These are phyloP conservation scores for Artemisia argyi DNA, from an alignment of 129 eudicot species.

Conservation along the genomic window DNA sequence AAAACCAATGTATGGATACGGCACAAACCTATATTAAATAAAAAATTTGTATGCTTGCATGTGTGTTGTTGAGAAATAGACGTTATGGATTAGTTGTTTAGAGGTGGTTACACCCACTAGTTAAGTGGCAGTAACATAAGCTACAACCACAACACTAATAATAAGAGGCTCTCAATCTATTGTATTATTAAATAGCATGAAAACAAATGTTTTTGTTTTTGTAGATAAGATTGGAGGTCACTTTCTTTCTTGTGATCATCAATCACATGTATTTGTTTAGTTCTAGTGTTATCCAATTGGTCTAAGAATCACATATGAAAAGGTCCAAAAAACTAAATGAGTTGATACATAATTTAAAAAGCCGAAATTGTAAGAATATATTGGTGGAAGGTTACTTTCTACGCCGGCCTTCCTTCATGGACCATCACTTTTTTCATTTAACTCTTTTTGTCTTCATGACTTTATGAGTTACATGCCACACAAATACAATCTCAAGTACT, in stretches of 20 bases:
- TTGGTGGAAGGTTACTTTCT: slow-evolving; percentile 31
- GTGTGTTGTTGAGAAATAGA: too few relatives aligned
- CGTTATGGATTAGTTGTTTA: slow-evolving; percentile 11
- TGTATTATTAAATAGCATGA: slow-evolving; percentile 23
- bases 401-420: slow-evolving; percentile 24
- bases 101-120: slow-evolving; percentile 32
- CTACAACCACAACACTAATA: slow-evolving; percentile 33
- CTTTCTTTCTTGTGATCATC: slow-evolving; percentile 42
- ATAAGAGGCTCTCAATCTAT: slow-evolving; percentile 19
- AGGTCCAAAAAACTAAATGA: not conserved
- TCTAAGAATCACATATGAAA: not conserved
- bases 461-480: slow-evolving; percentile 14
- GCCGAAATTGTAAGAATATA: slow-evolving; percentile 23
- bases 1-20: too few relatives aligned
- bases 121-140: slow-evolving; percentile 22
- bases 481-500: slow-evolving; percentile 16
- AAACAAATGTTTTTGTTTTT: slow-evolving; percentile 24
- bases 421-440: slow-evolving; percentile 12
- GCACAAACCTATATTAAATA: too few relatives aligned
- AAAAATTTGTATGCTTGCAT: too few relatives aligned
- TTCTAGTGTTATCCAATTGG: slow-evolving; percentile 18
- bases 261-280: slow-evolving; percentile 34
- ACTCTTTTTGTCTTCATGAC: not conserved
- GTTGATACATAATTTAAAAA: slow-evolving; percentile 12
- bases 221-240: slow-evolving; percentile 34